Percentiles rank a stretch among this genome's conserved stretches.
These are phyloP conservation scores for Cadophora malorum DNA, from an alignment of 2,329 filamentous ascomycete genomes.

Conservation along the genomic window DNA sequence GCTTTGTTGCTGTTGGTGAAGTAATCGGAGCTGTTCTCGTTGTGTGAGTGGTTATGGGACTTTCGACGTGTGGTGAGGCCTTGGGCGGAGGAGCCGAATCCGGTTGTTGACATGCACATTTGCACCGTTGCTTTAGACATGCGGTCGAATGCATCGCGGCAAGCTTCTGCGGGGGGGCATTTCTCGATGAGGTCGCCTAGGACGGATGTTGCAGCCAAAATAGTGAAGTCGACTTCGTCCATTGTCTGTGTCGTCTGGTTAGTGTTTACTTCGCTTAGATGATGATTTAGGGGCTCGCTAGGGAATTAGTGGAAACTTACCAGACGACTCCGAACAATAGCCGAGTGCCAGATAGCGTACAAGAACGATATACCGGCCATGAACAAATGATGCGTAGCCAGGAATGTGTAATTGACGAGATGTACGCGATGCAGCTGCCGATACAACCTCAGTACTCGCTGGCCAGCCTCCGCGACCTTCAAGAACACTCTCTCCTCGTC, in stretches of 20 bases:
- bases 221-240: slow-evolving; percentile 97
- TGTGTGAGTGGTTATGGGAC: slow-evolving; percentile 23
- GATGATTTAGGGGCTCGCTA: not conserved
- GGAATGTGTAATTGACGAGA: slow-evolving; percentile 93
- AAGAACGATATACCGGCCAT: slow-evolving; percentile 97
- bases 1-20: slow-evolving; percentile 32
- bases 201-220: slow-evolving; percentile 90
- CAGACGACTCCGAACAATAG: slow-evolving; percentile 82
- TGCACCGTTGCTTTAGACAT: slow-evolving; percentile 95
- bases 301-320: slow-evolving; percentile 58
- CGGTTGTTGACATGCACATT: slow-evolving; percentile 84
- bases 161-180: slow-evolving; percentile 93
- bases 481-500: slow-evolving; percentile 93
- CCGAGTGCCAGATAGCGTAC: slow-evolving; percentile 97
- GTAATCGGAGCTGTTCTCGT: slow-evolving; percentile 27
- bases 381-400: slow-evolving; percentile 95
- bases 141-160: slow-evolving; percentile 90
- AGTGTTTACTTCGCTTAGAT: slow-evolving; percentile 2
- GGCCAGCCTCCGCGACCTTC: slow-evolving; percentile 93
- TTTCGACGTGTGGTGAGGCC: slow-evolving; percentile 37
- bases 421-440: slow-evolving; percentile 86
- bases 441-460: slow-evolving; percentile 90
- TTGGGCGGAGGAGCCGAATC: slow-evolving; percentile 42
- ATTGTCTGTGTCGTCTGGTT: slow-evolving; percentile 63
- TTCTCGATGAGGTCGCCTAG: slow-evolving; percentile 91